A percentile compares a stretch with the other conserved stretches of the same genome.
Conservation (phyloP, 1,284 basidiomycete species). For the Sphagnurus paluster region DNA sequence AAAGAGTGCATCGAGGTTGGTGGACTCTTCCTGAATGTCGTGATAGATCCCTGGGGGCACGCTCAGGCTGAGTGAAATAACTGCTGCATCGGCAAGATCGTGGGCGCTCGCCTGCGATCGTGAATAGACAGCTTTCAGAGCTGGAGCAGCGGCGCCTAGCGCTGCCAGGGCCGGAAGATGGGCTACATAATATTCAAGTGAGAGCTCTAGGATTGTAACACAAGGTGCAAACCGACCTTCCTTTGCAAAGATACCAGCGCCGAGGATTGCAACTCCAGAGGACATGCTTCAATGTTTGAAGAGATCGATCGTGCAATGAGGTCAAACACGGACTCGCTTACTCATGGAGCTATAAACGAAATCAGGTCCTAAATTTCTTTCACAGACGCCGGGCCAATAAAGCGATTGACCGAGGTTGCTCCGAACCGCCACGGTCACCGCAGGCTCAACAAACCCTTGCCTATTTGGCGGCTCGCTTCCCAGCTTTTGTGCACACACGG, state of each 20-base stretch:
- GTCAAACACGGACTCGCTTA: too few relatives aligned
- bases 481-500: conserved; percentile 9
- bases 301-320: too few relatives aligned
- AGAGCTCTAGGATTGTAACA: too few relatives aligned
- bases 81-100: conserved; percentile 48
- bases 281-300: conserved; percentile 24
- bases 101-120: conserved; percentile 64
- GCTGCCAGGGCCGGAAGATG: conserved; percentile 71
- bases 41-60: conserved; percentile 56
- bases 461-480: not conserved
- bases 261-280: conserved; percentile 63
- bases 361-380: too few relatives aligned
- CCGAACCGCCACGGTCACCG: too few relatives aligned
- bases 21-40: conserved; percentile 44
- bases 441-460: too few relatives aligned
- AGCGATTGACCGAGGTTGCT: too few relatives aligned
- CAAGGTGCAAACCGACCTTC: conserved; percentile 49
- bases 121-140: conserved; percentile 77
- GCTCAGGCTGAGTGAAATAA: conserved; percentile 41
- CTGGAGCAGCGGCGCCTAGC: conserved; percentile 44
- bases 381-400: too few relatives aligned
- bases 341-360: too few relatives aligned
- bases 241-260: conserved; percentile 73
- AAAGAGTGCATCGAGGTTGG: conserved; percentile 66
- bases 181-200: conserved; percentile 41